Evolutionary conservation across 2,329 filamentous ascomycete species (phyloP), one percentile per base, ranked within the genome.

Genomic region (Thielaviopsis populi): DNA sequence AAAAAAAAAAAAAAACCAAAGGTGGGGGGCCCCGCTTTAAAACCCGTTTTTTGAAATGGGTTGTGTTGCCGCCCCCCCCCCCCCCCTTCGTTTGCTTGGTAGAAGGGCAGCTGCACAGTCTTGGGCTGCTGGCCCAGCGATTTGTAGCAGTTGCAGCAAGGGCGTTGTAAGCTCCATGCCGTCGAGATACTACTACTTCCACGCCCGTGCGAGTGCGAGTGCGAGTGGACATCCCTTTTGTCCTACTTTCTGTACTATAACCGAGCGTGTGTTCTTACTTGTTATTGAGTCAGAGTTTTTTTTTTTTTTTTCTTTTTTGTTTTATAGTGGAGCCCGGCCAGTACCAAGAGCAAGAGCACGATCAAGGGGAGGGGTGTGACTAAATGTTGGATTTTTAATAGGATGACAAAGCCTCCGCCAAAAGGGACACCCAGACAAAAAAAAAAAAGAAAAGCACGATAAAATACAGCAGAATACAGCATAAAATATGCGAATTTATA

Each of bases 231-330:
- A 5, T 27, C 13, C 46, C 46, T 27, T 50, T 50, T 50, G 46
- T 50, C 46, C 46, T 50, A 50, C 46, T 11, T 50, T 15, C 24
- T 24, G 22, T n/a, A n/a, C 46, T 50, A n/a, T 50, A 50, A 50
- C 46, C 46, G 46, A 50, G 46, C 46, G 17, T 24, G 22, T 50
- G 8, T 11, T 24, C n/a, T n/a, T n/a, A n/a, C n/a, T 56, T 33
- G 6, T n/a, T 56, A 37, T 56, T 56, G 53, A 56, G 53, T 37
- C 53, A 56, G 53, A 56, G 53, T 33, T 56, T 56, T 56, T 56
- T 56, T 54, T 48, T 19, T 10, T 48, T 48, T n/a, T 11, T 17
- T 48, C 24, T 50, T 27, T 27, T 50, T 46, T 46, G 17, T 0
- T 2, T 46, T 46, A 19, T n/a, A 24, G 1, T 50, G 53, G 53